Base-by-base conservation (phyloP, 495 filamentous ascomycete genomes). In the Penicillium herquei region DNA sequence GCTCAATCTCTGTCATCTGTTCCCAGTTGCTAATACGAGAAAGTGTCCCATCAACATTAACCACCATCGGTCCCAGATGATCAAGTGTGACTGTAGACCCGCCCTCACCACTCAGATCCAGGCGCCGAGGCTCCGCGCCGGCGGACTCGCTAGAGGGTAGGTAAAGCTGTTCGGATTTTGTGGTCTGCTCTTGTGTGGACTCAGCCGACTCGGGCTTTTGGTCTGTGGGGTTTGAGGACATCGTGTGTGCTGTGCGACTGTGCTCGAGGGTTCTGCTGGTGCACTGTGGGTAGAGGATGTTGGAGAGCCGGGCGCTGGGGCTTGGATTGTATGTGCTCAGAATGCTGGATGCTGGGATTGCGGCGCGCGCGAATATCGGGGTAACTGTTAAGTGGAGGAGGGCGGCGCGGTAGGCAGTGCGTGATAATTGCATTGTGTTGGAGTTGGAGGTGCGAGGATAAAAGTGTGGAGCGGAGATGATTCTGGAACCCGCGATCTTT, bases 21-120 rank as follows among this genome's bases (percentile, higher is more conserved):
- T 67, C 72, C 86, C 86, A 89, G 70, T 89, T 89, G 52, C 77
- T 61, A 55, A 89, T 85, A 16, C 84, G 80, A 59, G 82, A 81
- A 34, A 87, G 64, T 16, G 82, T 81, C 12, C 86, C 86, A 68
- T 89, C 84, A 37, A 73, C 64, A 59, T 85, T 85, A n/a, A 89
- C 82, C 1, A 89, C 83, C 68, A 88, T 78, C 3, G 86, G 86
- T 0, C 86, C 86, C 0, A 89, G 66, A 51, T 81, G 75, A 63
- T 86, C 83, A 0, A 87, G 68, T 13, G 71, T 76, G 3, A 84
- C 72, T 1, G 74, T 68, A 3, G 72, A 69, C 16, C 70, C 69
- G 43, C 67, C 71, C 34, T 65, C 58, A 6, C 75, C 74, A 43
- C 77, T 74, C 1, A 87, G 64, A n/a, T 81, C 77, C 6, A 84